phyloP scores from a whole-genome alignment of 169 alveolate species.

The Eimeria praecox region DNA sequence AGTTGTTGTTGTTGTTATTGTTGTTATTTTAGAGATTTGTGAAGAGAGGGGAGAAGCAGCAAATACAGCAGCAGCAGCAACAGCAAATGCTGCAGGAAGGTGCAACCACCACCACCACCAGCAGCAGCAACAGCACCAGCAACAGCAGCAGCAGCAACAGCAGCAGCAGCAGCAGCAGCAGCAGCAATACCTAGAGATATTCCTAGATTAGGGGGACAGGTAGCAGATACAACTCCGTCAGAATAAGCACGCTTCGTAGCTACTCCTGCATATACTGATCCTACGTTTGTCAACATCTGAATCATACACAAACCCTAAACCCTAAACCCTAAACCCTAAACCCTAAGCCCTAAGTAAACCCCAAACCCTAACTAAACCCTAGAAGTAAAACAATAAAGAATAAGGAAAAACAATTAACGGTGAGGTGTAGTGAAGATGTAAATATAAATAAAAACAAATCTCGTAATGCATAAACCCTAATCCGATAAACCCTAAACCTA shows the following conservation, averaged over 20 bases:
- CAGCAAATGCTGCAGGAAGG: background rate
- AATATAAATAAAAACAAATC: too few relatives aligned
- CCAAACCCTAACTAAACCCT: too few relatives aligned
- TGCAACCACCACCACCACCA: background rate
- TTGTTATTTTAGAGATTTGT: too few relatives aligned
- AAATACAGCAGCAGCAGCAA: constrained; percentile 43
- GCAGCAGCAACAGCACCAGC: constrained; percentile 59
- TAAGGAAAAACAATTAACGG: too few relatives aligned
- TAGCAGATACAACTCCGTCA: background rate
- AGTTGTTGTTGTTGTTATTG: too few relatives aligned
- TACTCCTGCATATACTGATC: background rate
- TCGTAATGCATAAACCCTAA: too few relatives aligned
- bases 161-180: constrained; percentile 19
- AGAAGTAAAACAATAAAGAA: too few relatives aligned
- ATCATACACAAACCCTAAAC: background rate
- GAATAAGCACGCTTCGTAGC: background rate
- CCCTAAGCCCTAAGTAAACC: background rate
- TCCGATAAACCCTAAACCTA: background rate
- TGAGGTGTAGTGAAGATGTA: too few relatives aligned
- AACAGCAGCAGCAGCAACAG: background rate
- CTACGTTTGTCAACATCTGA: background rate
- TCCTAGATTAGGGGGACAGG: background rate
- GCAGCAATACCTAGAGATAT: background rate
- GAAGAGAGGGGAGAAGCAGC: too few relatives aligned
- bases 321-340: constrained; percentile 5